phyloP scores from a whole-genome alignment of 768 basidiomycete genomes.

The Filobasidium floriforme region DNA sequence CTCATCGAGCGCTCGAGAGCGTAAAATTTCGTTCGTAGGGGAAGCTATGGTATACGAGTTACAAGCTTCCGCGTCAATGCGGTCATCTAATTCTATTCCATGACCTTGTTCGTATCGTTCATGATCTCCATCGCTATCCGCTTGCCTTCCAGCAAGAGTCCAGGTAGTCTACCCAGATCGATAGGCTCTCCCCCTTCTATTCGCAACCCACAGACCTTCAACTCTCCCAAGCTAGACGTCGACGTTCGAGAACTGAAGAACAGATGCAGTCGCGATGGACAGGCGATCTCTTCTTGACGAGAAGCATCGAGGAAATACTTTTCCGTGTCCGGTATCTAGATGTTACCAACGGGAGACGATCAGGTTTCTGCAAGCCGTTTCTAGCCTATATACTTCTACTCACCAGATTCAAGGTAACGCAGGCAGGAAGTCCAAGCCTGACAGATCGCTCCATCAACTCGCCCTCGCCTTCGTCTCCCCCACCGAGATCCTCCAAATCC shows the following conservation, averaged over 20 bases:
- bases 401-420: slow-evolving; percentile 41
- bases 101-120: slow-evolving; percentile 16
- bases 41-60: neutral
- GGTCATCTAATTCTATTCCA: slow-evolving; percentile 7
- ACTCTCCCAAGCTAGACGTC: neutral
- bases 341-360: neutral
- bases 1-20: too few species aligned
- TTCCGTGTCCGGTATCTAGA: slow-evolving; percentile 32
- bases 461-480: slow-evolving; percentile 28
- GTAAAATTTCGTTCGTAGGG: too few species aligned
- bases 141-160: slow-evolving; percentile 30
- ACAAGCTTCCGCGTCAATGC: too few species aligned
- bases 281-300: slow-evolving; percentile 40
- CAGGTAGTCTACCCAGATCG: slow-evolving; percentile 27
- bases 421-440: slow-evolving; percentile 31
- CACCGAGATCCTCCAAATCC: slow-evolving; percentile 35
- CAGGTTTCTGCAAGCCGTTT: neutral
- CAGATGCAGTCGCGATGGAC: slow-evolving; percentile 37
- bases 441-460: slow-evolving; percentile 26
- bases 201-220: slow-evolving; percentile 38
- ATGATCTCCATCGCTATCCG: slow-evolving; percentile 22
- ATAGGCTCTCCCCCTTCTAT: slow-evolving; percentile 39
- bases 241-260: slow-evolving; percentile 27
- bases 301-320: slow-evolving; percentile 40
- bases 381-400: neutral